phyloP scores from a whole-genome alignment of 169 alveolate species.

The Cryptosporidium meleagridis region DNA sequence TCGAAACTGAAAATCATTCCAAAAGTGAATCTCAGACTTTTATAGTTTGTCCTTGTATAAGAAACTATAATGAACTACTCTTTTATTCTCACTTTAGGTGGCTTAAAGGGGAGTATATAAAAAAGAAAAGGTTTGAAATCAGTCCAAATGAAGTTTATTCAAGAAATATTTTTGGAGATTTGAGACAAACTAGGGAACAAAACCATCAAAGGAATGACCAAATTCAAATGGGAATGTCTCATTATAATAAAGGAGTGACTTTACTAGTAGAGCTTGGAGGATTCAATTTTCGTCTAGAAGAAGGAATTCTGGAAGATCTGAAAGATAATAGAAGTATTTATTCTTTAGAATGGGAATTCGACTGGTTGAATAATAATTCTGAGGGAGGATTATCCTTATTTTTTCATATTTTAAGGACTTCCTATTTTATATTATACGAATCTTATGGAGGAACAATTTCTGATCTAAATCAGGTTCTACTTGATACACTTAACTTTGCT shows the following conservation, averaged over 20 bases:
- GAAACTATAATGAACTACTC: conserved; percentile 27
- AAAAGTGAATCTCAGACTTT: not conserved
- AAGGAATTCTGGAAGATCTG: conserved; percentile 1
- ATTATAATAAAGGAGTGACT: conserved; percentile 36
- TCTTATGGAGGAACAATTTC: not conserved
- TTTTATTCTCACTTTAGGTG: conserved; percentile 17
- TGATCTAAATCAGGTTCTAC: not conserved
- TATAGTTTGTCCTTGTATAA: conserved; percentile 48
- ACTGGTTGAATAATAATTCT: not conserved
- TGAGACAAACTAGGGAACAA: not conserved
- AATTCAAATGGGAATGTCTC: conserved; percentile 22
- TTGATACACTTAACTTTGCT: not conserved
- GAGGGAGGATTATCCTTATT: conserved; percentile 18
- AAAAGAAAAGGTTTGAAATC: not conserved
- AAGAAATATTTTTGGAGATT: not conserved
- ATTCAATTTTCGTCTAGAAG: conserved; percentile 4
- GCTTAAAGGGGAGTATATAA: not conserved
- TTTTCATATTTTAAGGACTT: conserved; percentile 40
- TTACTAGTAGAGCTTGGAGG: conserved; percentile 40
- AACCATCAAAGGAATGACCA: not conserved
- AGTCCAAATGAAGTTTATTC: conserved; percentile 4
- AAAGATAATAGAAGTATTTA: conserved; percentile 7
- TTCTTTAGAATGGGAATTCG: conserved; percentile 13
- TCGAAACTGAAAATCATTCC: not conserved
- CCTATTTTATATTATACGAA: conserved; percentile 3